Percentiles rank a stretch among this genome's conserved stretches.
These are phyloP conservation scores for Pythium grandisporangium DNA, from an alignment of 352 stramenopile species.

Conservation along the genomic window DNA sequence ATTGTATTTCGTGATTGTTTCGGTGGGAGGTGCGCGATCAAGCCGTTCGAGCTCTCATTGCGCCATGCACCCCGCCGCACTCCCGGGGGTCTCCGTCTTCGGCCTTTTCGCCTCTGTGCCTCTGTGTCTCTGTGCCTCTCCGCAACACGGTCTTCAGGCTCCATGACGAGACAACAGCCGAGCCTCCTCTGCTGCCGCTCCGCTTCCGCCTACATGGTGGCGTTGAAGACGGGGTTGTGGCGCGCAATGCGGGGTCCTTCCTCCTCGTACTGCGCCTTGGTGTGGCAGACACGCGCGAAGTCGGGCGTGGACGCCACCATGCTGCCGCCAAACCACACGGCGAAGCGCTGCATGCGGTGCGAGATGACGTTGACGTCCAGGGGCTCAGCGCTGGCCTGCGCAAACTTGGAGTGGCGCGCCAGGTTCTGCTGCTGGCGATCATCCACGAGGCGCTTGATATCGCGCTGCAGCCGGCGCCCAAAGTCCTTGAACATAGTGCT, in stretches of 20 bases:
- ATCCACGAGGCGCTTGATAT: conserved; percentile 92
- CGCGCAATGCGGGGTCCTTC: conserved; percentile 92
- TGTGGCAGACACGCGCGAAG: conserved; percentile 95
- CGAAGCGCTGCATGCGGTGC: conserved; percentile 92
- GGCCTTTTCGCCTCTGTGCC: too few species aligned
- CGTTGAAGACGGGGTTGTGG: conserved; percentile 94
- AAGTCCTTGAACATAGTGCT: conserved; percentile 98
- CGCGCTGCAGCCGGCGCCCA: conserved; percentile 86
- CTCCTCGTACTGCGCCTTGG: conserved; percentile 95
- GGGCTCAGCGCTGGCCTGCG: conserved; percentile 53
- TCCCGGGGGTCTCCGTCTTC: too few species aligned
- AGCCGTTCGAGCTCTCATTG: too few species aligned
- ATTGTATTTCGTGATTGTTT: too few species aligned
- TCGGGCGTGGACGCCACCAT: conserved; percentile 93
- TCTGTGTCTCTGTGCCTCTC: too few species aligned
- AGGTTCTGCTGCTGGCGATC: conserved; percentile 86
- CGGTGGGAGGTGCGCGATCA: too few species aligned
- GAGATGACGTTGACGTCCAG: conserved; percentile 93
- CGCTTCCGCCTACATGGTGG: conserved; percentile 90
- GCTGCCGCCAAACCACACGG: conserved; percentile 92
- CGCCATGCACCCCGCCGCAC: too few species aligned
- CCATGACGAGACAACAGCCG: too few species aligned
- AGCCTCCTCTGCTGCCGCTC: too few species aligned
- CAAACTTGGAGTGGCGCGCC: conserved; percentile 59
- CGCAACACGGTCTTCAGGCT: too few species aligned